Percentiles rank a stretch among this genome's conserved stretches.
These are phyloP conservation scores for Leishmania lainsoni DNA, from an alignment of 208 protist genomes.

Conservation along the genomic window DNA sequence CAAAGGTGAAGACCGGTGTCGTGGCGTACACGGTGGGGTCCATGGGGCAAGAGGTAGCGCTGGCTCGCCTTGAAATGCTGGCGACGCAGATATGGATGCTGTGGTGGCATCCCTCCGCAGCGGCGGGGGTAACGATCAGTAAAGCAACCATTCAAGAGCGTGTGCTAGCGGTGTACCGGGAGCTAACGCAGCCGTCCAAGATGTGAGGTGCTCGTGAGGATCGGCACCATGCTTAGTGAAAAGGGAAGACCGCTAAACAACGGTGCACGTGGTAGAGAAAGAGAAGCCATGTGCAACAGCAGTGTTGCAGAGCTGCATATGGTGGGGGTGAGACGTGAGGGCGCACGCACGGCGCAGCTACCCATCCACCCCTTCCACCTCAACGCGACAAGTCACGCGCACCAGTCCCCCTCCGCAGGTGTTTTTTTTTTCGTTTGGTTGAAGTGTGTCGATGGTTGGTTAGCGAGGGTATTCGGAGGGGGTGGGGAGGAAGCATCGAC, in stretches of 20 bases:
- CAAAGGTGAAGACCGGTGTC: conserved; percentile 7
- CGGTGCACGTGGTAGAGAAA: neutral
- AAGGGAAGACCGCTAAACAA: neutral
- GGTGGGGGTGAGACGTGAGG: neutral
- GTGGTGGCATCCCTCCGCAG: conserved; percentile 27
- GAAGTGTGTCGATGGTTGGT: neutral
- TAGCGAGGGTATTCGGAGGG: neutral
- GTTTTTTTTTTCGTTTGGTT: neutral
- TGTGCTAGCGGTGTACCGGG: conserved; percentile 27
- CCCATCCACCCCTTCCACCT: neutral
- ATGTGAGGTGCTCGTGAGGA: conserved; percentile 8
- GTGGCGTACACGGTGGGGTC: conserved; percentile 17
- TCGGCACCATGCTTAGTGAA: neutral
- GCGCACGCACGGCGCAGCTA: neutral
- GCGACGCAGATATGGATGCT: conserved; percentile 31
- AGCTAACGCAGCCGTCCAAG: conserved; percentile 28
- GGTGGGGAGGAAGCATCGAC: neutral
- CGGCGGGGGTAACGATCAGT: conserved; percentile 7
- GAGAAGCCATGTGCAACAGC: neutral
- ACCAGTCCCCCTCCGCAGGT: neutral
- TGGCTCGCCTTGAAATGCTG: conserved; percentile 30
- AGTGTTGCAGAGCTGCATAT: neutral
- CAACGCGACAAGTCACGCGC: neutral
- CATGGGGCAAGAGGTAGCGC: conserved; percentile 16
- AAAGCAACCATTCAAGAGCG: conserved; percentile 15